phyloP scores from a whole-genome alignment of 495 filamentous ascomycete genomes.

The Aspergillus cristatus region DNA sequence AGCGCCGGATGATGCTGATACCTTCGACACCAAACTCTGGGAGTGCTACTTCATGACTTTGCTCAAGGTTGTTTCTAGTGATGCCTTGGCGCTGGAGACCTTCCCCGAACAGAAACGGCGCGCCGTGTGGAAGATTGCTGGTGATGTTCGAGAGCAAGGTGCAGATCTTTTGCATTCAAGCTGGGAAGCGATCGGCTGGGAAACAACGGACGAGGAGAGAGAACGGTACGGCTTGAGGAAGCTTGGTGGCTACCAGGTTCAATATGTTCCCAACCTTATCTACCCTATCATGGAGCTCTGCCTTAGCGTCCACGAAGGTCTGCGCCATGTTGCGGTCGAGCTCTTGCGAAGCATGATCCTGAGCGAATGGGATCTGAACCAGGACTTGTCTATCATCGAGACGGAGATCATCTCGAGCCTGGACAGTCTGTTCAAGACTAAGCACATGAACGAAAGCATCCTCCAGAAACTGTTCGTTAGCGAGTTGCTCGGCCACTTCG shows the following conservation, averaged over 20 bases:
- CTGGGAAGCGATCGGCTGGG: constrained; percentile 98
- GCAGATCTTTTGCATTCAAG: constrained; percentile 72
- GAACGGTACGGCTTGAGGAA: constrained; percentile 67
- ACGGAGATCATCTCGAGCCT: constrained; percentile 95
- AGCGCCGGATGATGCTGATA: constrained; percentile 81
- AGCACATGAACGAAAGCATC: constrained; percentile 77
- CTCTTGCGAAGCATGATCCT: constrained; percentile 96
- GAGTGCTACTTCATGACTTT: constrained; percentile 84
- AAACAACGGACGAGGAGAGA: constrained; percentile 67
- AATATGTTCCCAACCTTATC: constrained; percentile 90
- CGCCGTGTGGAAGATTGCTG: constrained; percentile 97
- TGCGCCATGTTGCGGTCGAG: constrained; percentile 83
- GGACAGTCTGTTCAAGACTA: constrained; percentile 83
- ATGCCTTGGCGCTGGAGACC: constrained; percentile 83
- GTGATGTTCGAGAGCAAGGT: constrained; percentile 88
- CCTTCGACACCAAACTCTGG: constrained; percentile 90
- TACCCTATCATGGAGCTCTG: constrained; percentile 89
- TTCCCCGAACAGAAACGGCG: constrained; percentile 95
- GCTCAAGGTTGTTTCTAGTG: constrained; percentile 79
- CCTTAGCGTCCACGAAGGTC: constrained; percentile 86
- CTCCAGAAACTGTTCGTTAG: constrained; percentile 86
- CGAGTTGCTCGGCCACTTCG: constrained; percentile 76
- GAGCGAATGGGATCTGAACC: constrained; percentile 94
- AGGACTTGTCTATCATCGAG: constrained; percentile 85
- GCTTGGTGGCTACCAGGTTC: constrained; percentile 94